A percentile compares a stretch with the other conserved stretches of the same genome.
Evolutionary conservation across 768 basidiomycete species (phyloP).

Genomic region (Inosperma sp.): DNA sequence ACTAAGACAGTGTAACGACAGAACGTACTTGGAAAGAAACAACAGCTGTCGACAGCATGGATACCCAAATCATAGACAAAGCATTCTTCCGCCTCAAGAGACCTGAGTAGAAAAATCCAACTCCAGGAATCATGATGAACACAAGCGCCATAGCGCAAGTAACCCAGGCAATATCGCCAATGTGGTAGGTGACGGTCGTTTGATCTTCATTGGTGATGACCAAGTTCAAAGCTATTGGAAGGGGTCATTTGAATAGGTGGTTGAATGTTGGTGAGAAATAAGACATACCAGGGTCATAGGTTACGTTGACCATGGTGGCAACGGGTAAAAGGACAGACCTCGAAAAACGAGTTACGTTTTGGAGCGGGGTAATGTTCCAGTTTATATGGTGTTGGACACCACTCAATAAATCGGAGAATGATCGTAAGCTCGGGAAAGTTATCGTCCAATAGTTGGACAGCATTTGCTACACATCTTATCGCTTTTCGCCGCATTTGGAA

Average conservation of each 20-base stretch:
- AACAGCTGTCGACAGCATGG: not conserved
- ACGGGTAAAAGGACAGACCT: not conserved
- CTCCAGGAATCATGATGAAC: constrained; percentile 80
- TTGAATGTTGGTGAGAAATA: not conserved
- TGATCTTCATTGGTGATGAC: constrained; percentile 29
- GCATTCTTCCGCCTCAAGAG: constrained; percentile 80
- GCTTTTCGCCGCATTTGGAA: no score
- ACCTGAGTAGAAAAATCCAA: constrained; percentile 89
- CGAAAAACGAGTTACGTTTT: no score
- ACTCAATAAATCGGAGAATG: not conserved
- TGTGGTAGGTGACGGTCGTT: constrained; percentile 36
- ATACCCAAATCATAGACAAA: not conserved
- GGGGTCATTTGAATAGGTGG: not conserved
- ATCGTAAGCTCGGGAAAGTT: constrained; percentile 4
- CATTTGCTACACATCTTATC: not conserved
- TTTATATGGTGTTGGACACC: not conserved
- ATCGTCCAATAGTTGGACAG: constrained; percentile 8
- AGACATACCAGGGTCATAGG: constrained; percentile 25
- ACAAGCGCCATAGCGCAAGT: constrained; percentile 75
- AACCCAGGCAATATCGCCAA: constrained; percentile 53
- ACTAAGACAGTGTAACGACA: not conserved
- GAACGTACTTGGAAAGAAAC: constrained; percentile 70
- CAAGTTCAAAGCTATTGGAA: constrained; percentile 35
- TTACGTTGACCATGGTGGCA: constrained; percentile 25
- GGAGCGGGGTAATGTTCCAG: not conserved